Evolutionary conservation across 805 yeast species (phyloP), one percentile per base, ranked within the genome.

Genomic region (Komagataella phaffii): DNA sequence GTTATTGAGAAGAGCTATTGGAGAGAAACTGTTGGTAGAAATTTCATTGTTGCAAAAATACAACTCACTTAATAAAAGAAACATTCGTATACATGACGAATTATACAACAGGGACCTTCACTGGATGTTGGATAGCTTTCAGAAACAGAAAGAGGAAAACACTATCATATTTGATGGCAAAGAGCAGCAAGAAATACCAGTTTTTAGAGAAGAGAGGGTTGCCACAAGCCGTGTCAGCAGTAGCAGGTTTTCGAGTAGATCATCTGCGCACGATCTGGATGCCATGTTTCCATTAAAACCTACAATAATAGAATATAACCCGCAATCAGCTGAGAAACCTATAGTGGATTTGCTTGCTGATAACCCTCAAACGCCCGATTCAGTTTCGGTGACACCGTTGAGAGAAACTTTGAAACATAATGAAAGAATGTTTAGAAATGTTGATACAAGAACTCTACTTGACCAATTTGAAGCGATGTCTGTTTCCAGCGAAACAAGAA

Each of bases 241-340:
- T 44, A 30, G 49, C 18, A 47, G 44, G 44, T 17, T 21, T 7
- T 47, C 49, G 18, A 17, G 49, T 19, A 12, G 40, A 40, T 44
- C 49, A 17, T 21, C 52, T 1, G 57, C 55, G 7, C 43, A 48
- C n/a, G 40, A 52, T 4, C 23, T 55, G 6, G 36, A 46, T 10
- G 49, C 30, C 8, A 59, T 64, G 14, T 45, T 62, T 44, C 54
- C 59, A 23, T 44, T 64, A 40, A 53, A 54, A 40, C 65, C 66
- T 6, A 57, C 62, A 3, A 52, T 60, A 49, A 55, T 62, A 36
- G 65, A 61, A 45, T 57, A 56, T 50, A 61, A 61, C 48, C 64
- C 66, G 4, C 54, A 56, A 4, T 61, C 64, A 5, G 59, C 63
- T 2, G 57, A 54, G 50, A 61, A 58, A 48, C 54, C 67, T 69